Base-by-base conservation (phyloP, 164 flowering plant genomes). In the Vitis labrusca region DNA sequence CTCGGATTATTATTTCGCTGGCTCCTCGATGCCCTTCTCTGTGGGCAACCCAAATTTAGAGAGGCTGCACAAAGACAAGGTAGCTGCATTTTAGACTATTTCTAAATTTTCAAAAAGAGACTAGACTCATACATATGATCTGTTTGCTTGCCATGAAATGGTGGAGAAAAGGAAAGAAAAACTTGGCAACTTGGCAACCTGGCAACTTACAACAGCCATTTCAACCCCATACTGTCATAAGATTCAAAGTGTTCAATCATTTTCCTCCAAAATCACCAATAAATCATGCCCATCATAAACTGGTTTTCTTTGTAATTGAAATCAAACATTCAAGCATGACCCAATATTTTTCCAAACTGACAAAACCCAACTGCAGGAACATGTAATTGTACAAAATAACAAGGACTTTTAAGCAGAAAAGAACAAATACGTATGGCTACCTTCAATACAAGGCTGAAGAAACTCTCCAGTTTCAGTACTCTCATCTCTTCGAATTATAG, bases 381-480 rank as follows among this genome's bases (percentile, higher is more conserved):
- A n/a, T 19, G 27, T 19, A 14, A 16, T 13, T 53, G 56, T 13
- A 53, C 7, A 70, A 68, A 30, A 17, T 3, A 50, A 66, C 37
- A 7, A 10, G 50, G 59, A 48, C 63, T 14, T 23, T 27, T n/a
- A 12, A 47, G 19, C 11, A 48, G 48, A 10, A 8, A 4, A 47
- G 29, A 37, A 61, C 16, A 61, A 2, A 60, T 32, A 32, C 2
- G 13, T 0, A 49, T 14, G 49, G 17, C 67, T 80, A 94, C 99
- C 99, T 92, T 94, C 99, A 66, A 94, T 86, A 74, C 99, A 94
- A 63, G 99, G 97, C 53, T 77, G 94, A 75, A 94, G 82, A 73
- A 84, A 71, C 10, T 89, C 84, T 23, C 93, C 95, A 54, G 90
- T 91, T 76, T 91, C 97, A 14, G 83, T 70, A 73, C 73, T 81